These are phyloP conservation scores for Aspergillus sclerotialis DNA, from an alignment of 2,329 filamentous ascomycete species.

Conservation along the genomic window DNA sequence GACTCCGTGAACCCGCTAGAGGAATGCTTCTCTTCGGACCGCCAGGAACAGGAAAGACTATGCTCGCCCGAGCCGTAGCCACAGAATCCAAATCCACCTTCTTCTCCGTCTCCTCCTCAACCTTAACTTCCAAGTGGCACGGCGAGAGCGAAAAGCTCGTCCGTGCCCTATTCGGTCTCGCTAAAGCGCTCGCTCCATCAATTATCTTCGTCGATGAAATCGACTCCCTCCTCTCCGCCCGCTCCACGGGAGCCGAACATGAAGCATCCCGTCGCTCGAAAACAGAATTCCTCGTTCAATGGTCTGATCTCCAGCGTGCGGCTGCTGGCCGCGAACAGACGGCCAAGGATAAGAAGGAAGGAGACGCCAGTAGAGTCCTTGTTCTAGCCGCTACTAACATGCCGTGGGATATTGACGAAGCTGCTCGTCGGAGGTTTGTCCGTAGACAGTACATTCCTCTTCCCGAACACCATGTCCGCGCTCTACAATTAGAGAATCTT, in stretches of 20 bases:
- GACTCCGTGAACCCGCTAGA: slow-evolving; percentile 82
- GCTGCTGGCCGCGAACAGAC: slow-evolving; percentile 72
- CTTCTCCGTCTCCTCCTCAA: slow-evolving; percentile 93
- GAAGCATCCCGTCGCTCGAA: slow-evolving; percentile 92
- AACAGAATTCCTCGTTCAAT: slow-evolving; percentile 96
- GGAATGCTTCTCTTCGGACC: slow-evolving; percentile 96
- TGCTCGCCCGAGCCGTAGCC: slow-evolving; percentile 89
- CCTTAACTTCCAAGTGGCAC: slow-evolving; percentile 89
- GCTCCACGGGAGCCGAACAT: slow-evolving; percentile 72
- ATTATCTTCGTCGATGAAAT: slow-evolving; percentile 99
- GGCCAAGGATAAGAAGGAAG: slow-evolving; percentile 57
- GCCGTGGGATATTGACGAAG: slow-evolving; percentile 97
- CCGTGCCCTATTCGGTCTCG: slow-evolving; percentile 80
- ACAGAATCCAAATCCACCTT: slow-evolving; percentile 94
- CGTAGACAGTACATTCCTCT: slow-evolving; percentile 92
- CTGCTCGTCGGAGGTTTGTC: slow-evolving; percentile 82
- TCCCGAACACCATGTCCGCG: slow-evolving; percentile 75
- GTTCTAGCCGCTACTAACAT: slow-evolving; percentile 93
- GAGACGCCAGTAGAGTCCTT: slow-evolving; percentile 80
- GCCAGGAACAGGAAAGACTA: slow-evolving; percentile 97
- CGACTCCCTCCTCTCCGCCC: slow-evolving; percentile 79
- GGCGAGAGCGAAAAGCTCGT: slow-evolving; percentile 97
- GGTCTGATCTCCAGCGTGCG: slow-evolving; percentile 87
- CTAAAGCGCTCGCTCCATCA: slow-evolving; percentile 79
- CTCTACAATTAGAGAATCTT: slow-evolving; percentile 69